Conservation (phyloP, 176 grass and related monocot species). For the Carex pumila region DNA sequence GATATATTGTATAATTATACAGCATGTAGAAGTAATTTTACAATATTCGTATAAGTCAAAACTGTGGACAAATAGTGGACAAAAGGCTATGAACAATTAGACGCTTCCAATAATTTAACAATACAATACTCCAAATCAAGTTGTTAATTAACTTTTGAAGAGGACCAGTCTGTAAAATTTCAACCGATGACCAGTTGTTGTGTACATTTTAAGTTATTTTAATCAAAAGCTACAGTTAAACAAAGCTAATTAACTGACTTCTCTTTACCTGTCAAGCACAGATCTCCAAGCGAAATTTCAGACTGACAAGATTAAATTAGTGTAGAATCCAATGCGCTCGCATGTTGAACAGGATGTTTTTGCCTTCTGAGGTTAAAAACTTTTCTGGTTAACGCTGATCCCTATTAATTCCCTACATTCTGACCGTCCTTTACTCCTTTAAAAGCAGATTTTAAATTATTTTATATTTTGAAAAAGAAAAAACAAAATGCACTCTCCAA, state of each 20-base stretch:
- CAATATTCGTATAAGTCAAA: too few species aligned
- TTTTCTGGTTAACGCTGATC: neutral
- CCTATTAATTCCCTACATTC: neutral
- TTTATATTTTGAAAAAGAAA: neutral
- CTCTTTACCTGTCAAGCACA: conserved; percentile 19
- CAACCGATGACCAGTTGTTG: neutral
- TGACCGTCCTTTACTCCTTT: neutral
- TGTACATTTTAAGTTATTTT: conserved; percentile 5
- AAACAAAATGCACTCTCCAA: neutral
- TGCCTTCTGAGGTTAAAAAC: neutral
- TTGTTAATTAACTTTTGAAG: conserved; percentile 8
- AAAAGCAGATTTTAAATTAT: neutral
- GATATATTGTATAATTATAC: too few species aligned
- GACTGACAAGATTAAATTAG: conserved; percentile 16
- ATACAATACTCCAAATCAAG: neutral
- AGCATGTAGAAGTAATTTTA: too few species aligned
- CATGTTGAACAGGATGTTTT: conserved; percentile 8
- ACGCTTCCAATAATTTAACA: neutral
- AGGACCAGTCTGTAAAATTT: neutral
- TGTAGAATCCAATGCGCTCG: conserved; percentile 16
- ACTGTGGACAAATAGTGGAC: too few species aligned
- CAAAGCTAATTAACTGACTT: conserved; percentile 9
- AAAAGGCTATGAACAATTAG: too few species aligned
- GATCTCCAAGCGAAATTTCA: conserved; percentile 23
- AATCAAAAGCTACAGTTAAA: conserved; percentile 19